Evolutionary conservation across 371 early-diverging fungal species (phyloP), one percentile per base, ranked within the genome.

Genomic region (Lichtheimia ramosa): DNA sequence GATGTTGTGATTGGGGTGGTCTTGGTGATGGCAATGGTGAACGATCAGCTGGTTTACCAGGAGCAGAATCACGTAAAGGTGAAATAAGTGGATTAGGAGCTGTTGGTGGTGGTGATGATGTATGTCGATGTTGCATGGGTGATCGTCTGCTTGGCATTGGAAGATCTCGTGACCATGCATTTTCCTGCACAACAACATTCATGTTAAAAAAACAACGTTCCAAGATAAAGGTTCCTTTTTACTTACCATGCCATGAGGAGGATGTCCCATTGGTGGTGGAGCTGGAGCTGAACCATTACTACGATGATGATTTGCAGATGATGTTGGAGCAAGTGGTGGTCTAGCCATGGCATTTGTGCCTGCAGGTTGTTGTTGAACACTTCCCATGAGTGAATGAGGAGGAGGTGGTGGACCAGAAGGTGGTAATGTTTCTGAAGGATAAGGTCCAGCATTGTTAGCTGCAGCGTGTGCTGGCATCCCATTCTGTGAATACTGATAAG

Each of bases 111-210:
- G 67, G n/a, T 73, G 70, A 20, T 34, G 34, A 34, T 34, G 8
- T 2, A 34, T 34, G 34, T 24, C 77, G 71, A 25, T 61, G 56
- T 7, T 70, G 78, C 66, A 50, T 42, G 20, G 62, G 56, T 20
- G 62, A 59, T 52, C 27, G 75, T 70, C 34, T 70, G 18, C 43
- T 59, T n/a, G 59, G 59, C 76, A 79, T 72, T 23, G 79, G 79
- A 18, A 79, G 66, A 53, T 79, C 79, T 54, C 79, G 64, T 21
- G 65, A 59, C 55, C 40, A 34, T 34, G 34, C 10, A 34, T 34
- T 34, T 8, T 34, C 34, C 34, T 34, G 34, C 34, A 34, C 34
- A 34, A 34, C 10, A 34, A 10, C 34, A 54, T 5, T 16, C 4
- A 16, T 16, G 13, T 21, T 39, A 39, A 41, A 16, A 46, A n/a